Conservation (phyloP, 176 grass and related monocot genomes). For the Oryza coarctata region DNA sequence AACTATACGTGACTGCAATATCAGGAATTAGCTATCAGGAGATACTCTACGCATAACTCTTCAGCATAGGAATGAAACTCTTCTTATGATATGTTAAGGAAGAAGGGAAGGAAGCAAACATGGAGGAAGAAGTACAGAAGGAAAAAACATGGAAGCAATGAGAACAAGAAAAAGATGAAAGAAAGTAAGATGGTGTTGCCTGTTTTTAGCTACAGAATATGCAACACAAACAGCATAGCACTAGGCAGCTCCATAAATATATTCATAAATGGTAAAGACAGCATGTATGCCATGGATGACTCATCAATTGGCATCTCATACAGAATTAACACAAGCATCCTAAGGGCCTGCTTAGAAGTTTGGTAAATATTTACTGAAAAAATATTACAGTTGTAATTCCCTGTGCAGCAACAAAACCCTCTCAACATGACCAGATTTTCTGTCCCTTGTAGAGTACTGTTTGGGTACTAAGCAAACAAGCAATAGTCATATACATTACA, state of each 20-base stretch:
- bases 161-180: not conserved
- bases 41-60: not conserved
- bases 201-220: not conserved
- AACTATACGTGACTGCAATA: constrained; percentile 46
- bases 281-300: not conserved
- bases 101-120: constrained; percentile 16
- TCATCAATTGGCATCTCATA: constrained; percentile 24
- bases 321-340: not conserved
- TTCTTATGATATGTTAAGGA: not conserved
- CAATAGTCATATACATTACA: not conserved
- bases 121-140: not conserved
- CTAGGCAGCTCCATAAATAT: not conserved
- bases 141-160: not conserved
- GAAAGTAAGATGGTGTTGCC: constrained; percentile 22
- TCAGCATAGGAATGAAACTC: not conserved
- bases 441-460: not conserved
- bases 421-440: not conserved
- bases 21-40: constrained; percentile 6
- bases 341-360: not conserved
- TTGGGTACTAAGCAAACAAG: not conserved
- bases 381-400: not conserved
- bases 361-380: not conserved
- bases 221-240: constrained; percentile 5
- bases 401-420: not conserved
- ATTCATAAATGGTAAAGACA: constrained; percentile 11